Evolutionary conservation across 352 stramenopile species (phyloP).

Genomic region (Thraustochytrium sp.): DNA sequence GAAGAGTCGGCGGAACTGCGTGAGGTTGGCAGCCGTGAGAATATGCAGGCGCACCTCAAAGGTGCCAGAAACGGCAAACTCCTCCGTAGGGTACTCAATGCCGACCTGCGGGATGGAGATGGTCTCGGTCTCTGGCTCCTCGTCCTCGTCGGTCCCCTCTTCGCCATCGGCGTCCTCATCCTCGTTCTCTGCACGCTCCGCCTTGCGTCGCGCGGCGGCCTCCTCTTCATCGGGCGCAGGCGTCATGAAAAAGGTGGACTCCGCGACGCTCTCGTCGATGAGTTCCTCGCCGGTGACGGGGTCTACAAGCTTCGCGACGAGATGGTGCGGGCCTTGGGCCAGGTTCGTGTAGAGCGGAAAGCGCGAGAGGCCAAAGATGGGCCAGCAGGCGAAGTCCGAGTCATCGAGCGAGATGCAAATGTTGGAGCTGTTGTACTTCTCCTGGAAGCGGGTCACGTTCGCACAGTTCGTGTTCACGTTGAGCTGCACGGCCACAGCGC

Average conservation of each 20-base stretch:
- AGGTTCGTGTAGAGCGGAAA: conserved; percentile 40
- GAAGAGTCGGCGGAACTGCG: conserved; percentile 27
- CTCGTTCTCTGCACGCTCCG: background rate
- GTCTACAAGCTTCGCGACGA: conserved; percentile 39
- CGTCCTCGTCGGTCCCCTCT: background rate
- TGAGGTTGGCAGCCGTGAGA: conserved; percentile 23
- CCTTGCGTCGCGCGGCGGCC: background rate
- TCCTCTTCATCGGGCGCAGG: background rate
- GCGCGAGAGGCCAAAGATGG: conserved; percentile 33
- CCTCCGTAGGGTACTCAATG: conserved; percentile 14
- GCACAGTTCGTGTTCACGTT: conserved; percentile 36
- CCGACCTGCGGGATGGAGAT: conserved; percentile 9
- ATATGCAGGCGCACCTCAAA: conserved; percentile 41
- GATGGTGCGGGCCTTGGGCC: conserved; percentile 6
- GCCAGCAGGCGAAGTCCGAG: conserved; percentile 26
- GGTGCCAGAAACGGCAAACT: conserved; percentile 15
- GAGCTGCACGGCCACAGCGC: conserved; percentile 36
- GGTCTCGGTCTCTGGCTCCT: conserved; percentile 20
- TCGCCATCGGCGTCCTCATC: background rate
- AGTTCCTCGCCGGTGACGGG: background rate
- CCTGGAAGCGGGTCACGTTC: conserved; percentile 33
- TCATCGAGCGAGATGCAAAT: conserved; percentile 44
- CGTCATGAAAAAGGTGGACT: conserved; percentile 18
- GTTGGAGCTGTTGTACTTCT: conserved; percentile 43
- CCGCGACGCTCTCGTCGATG: conserved; percentile 19